Percentiles rank a stretch among this genome's conserved stretches.
Evolutionary conservation across 768 basidiomycete species (phyloP).

Genomic region (Xerocomus spinulosus): DNA sequence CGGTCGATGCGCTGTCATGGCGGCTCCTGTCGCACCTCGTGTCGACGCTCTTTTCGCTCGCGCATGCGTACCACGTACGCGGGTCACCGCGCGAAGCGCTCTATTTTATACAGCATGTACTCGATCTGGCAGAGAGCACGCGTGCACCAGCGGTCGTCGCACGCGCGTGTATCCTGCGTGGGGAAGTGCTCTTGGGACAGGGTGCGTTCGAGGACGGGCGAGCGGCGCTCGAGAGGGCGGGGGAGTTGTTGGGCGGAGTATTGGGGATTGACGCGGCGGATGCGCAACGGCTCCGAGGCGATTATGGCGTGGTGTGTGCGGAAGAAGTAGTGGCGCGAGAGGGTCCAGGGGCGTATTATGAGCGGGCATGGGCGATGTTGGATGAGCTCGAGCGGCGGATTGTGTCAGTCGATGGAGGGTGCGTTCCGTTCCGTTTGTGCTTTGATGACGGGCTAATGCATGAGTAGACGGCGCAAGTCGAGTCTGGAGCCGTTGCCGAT

Average conservation of each 20-base stretch:
- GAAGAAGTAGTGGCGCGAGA: slow-evolving; percentile 28
- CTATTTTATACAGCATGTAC: slow-evolving; percentile 76
- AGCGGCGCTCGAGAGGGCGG: slow-evolving; percentile 48
- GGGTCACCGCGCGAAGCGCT: slow-evolving; percentile 85
- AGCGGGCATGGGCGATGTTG: slow-evolving; percentile 52
- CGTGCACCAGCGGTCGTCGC: slow-evolving; percentile 61
- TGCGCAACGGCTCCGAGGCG: slow-evolving; percentile 51
- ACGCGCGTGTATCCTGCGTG: slow-evolving; percentile 61
- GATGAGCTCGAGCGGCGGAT: slow-evolving; percentile 59
- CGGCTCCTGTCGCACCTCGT: slow-evolving; percentile 69
- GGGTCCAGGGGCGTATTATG: slow-evolving; percentile 51
- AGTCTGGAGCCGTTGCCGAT: slow-evolving; percentile 32
- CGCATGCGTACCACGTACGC: slow-evolving; percentile 58
- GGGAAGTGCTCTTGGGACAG: slow-evolving; percentile 66
- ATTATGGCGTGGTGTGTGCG: slow-evolving; percentile 35
- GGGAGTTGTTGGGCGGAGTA: slow-evolving; percentile 41
- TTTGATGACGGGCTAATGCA: not conserved
- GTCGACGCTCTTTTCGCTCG: slow-evolving; percentile 58
- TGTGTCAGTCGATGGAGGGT: slow-evolving; percentile 51
- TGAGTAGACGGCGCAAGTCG: slow-evolving; percentile 41
- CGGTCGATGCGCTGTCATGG: slow-evolving; percentile 66
- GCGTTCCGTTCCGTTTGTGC: slow-evolving; percentile 10
- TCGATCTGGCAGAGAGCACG: slow-evolving; percentile 64
- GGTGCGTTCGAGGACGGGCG: slow-evolving; percentile 55
- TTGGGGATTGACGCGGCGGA: slow-evolving; percentile 57